phyloP scores from a whole-genome alignment of 78 protist species.

The Dictyostelium intermedium region DNA sequence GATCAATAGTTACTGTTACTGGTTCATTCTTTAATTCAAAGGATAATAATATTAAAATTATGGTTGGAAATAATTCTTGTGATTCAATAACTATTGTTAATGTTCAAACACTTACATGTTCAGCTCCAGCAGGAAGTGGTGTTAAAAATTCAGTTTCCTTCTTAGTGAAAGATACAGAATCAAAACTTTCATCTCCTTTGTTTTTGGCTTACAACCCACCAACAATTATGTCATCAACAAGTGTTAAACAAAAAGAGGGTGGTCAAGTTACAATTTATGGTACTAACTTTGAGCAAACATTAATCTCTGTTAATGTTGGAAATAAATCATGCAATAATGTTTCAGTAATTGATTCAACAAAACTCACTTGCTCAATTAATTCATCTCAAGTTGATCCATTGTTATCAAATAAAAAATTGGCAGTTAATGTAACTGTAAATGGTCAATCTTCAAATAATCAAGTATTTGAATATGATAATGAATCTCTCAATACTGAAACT shows the following conservation, averaged over 20 bases:
- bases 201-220: neutral
- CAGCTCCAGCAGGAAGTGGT: conserved; percentile 3
- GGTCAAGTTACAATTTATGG: neutral
- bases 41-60: neutral
- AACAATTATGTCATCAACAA: neutral
- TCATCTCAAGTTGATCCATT: neutral
- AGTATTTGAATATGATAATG: neutral
- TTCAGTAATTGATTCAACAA: neutral
- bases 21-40: neutral
- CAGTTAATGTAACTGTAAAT: neutral
- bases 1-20: neutral
- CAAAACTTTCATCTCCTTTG: neutral
- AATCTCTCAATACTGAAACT: neutral
- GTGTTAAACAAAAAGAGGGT: neutral
- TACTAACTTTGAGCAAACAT: neutral
- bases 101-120: neutral
- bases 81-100: neutral
- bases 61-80: neutral
- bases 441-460: neutral
- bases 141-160: neutral
- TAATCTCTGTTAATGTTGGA: neutral
- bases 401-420: neutral
- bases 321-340: neutral
- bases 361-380: neutral
- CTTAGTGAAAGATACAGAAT: neutral